These are phyloP conservation scores for Porodaedalea pini DNA, from an alignment of 1,284 basidiomycete genomes.

Conservation along the genomic window DNA sequence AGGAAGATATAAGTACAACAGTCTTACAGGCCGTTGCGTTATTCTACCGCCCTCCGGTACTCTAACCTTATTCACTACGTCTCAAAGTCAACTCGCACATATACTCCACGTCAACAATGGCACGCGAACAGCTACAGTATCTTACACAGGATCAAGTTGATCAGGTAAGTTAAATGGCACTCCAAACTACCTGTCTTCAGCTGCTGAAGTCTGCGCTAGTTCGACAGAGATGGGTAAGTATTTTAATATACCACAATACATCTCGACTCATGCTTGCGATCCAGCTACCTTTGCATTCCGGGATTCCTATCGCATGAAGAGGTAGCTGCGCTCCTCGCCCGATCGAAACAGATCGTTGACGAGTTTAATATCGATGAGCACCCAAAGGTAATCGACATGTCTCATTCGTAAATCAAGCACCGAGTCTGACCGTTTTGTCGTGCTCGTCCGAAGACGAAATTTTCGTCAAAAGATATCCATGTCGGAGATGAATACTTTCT, in stretches of 20 bases:
- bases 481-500: constrained; percentile 93
- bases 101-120: too few relatives aligned
- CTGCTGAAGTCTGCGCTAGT: too few relatives aligned
- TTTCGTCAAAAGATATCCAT: constrained; percentile 76
- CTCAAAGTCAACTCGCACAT: neutral
- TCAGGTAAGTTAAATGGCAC: constrained; percentile 9
- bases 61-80: too few relatives aligned
- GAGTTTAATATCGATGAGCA: constrained; percentile 76
- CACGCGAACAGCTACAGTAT: constrained; percentile 7
- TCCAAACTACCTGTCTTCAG: too few relatives aligned
- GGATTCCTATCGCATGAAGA: constrained; percentile 6
- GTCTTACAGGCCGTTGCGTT: too few relatives aligned
- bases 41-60: too few relatives aligned
- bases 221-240: constrained; percentile 11
- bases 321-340: constrained; percentile 58
- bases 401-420: too few relatives aligned
- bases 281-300: constrained; percentile 12
- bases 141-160: constrained; percentile 21
- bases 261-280: neutral
- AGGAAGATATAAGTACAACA: too few relatives aligned
- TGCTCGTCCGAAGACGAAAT: constrained; percentile 73
- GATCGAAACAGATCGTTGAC: constrained; percentile 70
- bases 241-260: neutral
- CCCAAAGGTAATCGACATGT: constrained; percentile 57
- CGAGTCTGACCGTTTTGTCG: too few relatives aligned